Conservation (phyloP, 2,329 filamentous ascomycete genomes). For the Fusarium sp. region DNA sequence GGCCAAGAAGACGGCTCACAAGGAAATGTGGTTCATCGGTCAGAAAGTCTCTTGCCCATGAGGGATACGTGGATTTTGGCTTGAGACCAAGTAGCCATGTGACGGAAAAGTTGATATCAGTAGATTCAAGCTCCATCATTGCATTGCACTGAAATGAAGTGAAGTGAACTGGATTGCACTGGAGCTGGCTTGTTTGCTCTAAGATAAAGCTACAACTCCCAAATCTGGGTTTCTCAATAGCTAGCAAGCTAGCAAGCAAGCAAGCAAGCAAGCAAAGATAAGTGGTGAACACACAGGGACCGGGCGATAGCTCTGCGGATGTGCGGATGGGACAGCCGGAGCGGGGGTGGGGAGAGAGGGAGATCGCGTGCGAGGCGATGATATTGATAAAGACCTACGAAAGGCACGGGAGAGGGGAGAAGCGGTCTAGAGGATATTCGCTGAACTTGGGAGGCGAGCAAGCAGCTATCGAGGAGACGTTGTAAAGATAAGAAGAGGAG, state of each 20-base stretch:
- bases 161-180: neutral
- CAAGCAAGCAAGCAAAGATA: constrained; percentile 11
- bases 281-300: constrained; percentile 15
- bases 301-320: constrained; percentile 8
- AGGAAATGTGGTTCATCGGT: constrained; percentile 43
- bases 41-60: constrained; percentile 40
- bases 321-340: constrained; percentile 27
- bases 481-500: neutral
- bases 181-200: constrained; percentile 30
- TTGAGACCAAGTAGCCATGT: constrained; percentile 44
- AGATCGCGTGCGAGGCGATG: constrained; percentile 22
- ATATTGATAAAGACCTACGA: neutral
- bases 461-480: constrained; percentile 9
- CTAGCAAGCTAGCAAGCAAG: constrained; percentile 21
- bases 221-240: constrained; percentile 16
- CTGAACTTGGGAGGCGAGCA: neutral
- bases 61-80: constrained; percentile 38
- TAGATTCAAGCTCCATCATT: constrained; percentile 42
- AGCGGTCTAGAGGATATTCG: neutral
- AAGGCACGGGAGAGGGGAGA: neutral
- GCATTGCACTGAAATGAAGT: constrained; percentile 16
- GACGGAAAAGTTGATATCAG: constrained; percentile 43
- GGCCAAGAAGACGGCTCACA: constrained; percentile 44
- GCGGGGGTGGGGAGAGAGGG: constrained; percentile 29
- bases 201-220: constrained; percentile 29